Conservation (phyloP, 2,329 filamentous ascomycete genomes). For the Tolypocladium endophyticum region DNA sequence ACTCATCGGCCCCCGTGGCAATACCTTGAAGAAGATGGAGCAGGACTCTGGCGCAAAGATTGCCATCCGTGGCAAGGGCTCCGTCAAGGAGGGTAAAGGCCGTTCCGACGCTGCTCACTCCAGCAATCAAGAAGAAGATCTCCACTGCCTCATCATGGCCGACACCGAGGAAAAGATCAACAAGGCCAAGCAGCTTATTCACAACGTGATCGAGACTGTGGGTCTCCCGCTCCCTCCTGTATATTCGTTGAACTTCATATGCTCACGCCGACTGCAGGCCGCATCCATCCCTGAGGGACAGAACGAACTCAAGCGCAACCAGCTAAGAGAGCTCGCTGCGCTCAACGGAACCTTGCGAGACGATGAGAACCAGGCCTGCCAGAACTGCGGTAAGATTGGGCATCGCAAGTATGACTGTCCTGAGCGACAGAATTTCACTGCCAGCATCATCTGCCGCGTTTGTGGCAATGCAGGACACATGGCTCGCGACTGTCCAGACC, state of each 20-base stretch:
- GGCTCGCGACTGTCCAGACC: constrained; percentile 93
- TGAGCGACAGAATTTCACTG: constrained; percentile 96
- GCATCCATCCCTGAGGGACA: constrained; percentile 97
- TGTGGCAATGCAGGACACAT: constrained; percentile 98
- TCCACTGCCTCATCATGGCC: constrained; percentile 99
- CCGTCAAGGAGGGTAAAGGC: constrained; percentile 98
- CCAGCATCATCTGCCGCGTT: constrained; percentile 96
- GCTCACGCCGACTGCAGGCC: constrained; percentile 47
- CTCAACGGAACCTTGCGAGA: constrained; percentile 98
- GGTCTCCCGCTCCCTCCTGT: constrained; percentile 26
- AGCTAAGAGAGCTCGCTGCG: constrained; percentile 91
- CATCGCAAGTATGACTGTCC: constrained; percentile 99
- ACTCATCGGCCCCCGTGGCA: constrained; percentile 99
- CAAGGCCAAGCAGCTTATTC: constrained; percentile 96
- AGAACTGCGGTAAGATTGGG: constrained; percentile 98
- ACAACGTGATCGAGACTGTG: constrained; percentile 98
- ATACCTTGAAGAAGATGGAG: constrained; percentile 99
- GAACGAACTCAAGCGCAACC: constrained; percentile 97
- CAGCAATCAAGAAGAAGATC: constrained; percentile 99
- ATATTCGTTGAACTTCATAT: background rate
- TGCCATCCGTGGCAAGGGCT: constrained; percentile 98
- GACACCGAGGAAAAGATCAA: constrained; percentile 99
- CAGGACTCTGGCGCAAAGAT: constrained; percentile 95
- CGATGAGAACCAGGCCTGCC: constrained; percentile 97
- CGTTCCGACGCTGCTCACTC: constrained; percentile 97